Conservation (phyloP, 441 rosid species). For the Jatropha multifida region DNA sequence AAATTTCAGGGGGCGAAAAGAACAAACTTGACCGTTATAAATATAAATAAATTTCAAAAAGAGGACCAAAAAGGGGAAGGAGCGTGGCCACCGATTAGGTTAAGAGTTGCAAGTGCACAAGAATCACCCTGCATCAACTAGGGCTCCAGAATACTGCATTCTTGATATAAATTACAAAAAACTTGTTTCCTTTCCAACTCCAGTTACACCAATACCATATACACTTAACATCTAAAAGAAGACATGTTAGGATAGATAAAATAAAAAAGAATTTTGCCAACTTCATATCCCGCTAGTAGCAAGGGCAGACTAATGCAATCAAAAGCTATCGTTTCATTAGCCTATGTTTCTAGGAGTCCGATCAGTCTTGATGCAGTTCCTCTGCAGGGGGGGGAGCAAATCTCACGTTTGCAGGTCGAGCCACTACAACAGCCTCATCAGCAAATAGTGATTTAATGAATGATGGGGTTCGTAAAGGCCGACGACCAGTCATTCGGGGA, state of each 20-base stretch:
- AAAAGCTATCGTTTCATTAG: conserved; percentile 15
- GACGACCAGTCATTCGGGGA: conserved; percentile 90
- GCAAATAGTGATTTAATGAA: conserved; percentile 83
- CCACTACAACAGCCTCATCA: conserved; percentile 80
- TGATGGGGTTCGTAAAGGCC: conserved; percentile 82
- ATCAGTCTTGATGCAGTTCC: conserved; percentile 65
- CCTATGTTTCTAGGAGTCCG: background rate
- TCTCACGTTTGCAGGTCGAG: conserved; percentile 74
- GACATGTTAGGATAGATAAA: conserved; percentile 15
- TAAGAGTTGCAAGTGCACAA: conserved; percentile 6
- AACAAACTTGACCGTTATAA: background rate
- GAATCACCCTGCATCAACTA: background rate
- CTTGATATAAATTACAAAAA: conserved; percentile 34
- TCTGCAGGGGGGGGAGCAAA: conserved; percentile 77
- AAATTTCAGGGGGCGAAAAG: too few relatives aligned
- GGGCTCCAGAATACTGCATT: conserved; percentile 3
- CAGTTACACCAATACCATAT: conserved; percentile 23
- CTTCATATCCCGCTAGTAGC: conserved; percentile 8
- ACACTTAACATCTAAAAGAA: conserved; percentile 25
- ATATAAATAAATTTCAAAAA: background rate
- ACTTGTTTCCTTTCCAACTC: conserved; percentile 19
- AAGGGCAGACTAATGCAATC: conserved; percentile 10
- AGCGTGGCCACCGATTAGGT: background rate
- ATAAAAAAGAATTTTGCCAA: conserved; percentile 4
- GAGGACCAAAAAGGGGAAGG: background rate